These are phyloP conservation scores for Oryza glumipatula DNA, from an alignment of 176 grass and related monocot species.

Conservation along the genomic window DNA sequence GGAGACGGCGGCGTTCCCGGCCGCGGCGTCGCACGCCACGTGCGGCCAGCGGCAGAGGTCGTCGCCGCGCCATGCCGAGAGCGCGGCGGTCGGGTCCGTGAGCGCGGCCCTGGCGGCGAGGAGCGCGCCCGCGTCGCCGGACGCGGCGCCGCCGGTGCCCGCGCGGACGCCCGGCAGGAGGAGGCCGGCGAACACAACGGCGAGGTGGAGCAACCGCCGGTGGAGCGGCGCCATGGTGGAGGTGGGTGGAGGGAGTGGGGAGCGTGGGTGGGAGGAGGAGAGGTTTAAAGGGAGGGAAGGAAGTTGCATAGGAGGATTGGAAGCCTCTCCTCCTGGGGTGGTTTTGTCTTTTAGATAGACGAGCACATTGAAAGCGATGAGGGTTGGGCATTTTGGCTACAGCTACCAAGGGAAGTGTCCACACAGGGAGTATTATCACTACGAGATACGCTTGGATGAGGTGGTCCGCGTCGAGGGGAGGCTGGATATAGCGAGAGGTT, in stretches of 20 bases:
- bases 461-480: fast-evolving
- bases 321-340: conserved; percentile 20
- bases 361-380: conserved; percentile 9
- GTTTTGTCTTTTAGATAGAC: conserved; percentile 9
- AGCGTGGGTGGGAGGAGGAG: not conserved
- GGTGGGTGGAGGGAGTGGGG: conserved; percentile 32
- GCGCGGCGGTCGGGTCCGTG: conserved; percentile 46
- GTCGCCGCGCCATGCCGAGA: conserved; percentile 54
- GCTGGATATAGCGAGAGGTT: not conserved
- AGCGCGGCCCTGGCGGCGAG: conserved; percentile 48
- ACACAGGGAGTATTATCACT: not conserved
- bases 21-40: conserved; percentile 49
- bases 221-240: conserved; percentile 40
- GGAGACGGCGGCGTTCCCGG: not conserved
- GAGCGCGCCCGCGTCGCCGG: conserved; percentile 52
- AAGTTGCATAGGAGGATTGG: conserved; percentile 30
- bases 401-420: not conserved
- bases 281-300: conserved; percentile 45
- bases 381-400: not conserved
- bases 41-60: conserved; percentile 71
- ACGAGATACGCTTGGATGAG: too few species aligned
- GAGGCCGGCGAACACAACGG: not conserved
- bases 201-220: conserved; percentile 28
- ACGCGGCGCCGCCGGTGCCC: not conserved
- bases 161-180: not conserved